Conservation (phyloP, 495 filamentous ascomycete genomes). For the Terfezia claveryi region DNA sequence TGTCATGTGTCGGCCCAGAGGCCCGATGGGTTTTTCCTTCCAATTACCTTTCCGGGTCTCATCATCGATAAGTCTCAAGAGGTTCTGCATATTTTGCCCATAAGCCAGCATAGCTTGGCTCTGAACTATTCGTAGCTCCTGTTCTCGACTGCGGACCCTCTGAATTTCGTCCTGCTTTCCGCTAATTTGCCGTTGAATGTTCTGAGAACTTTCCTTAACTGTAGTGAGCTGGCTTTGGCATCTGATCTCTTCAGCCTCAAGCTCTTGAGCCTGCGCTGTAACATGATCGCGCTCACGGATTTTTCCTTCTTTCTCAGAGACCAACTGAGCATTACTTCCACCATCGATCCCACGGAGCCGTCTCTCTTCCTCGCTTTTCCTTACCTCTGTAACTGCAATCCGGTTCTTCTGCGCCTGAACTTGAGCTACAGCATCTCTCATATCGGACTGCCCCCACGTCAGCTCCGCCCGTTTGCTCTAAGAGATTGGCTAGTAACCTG, state of each 20-base stretch:
- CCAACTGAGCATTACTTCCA: slow-evolving; percentile 29
- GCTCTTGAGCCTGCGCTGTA: slow-evolving; percentile 19
- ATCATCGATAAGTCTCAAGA: slow-evolving; percentile 42
- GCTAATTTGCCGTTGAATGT: not conserved
- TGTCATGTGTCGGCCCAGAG: slow-evolving; percentile 53
- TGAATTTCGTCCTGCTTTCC: not conserved
- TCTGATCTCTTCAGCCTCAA: slow-evolving; percentile 7
- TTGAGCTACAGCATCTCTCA: slow-evolving; percentile 23
- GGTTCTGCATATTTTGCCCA: slow-evolving; percentile 33
- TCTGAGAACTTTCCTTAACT: too few species aligned
- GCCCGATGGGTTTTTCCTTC: slow-evolving; percentile 52
- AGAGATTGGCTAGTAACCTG: slow-evolving; percentile 22
- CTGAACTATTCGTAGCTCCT: not conserved
- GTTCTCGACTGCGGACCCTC: not conserved
- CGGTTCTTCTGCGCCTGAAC: slow-evolving; percentile 25
- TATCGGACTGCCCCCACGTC: too few species aligned
- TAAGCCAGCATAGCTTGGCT: slow-evolving; percentile 31
- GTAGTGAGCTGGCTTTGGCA: too few species aligned
- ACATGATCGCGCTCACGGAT: not conserved
- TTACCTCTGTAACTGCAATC: slow-evolving; percentile 24
- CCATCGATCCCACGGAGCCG: slow-evolving; percentile 32
- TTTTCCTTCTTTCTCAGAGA: slow-evolving; percentile 11
- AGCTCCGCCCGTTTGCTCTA: too few species aligned
- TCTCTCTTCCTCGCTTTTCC: slow-evolving; percentile 24
- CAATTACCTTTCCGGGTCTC: slow-evolving; percentile 34